Conservation (phyloP, 2,329 filamentous ascomycete genomes). For the Colletotrichum godetiae region DNA sequence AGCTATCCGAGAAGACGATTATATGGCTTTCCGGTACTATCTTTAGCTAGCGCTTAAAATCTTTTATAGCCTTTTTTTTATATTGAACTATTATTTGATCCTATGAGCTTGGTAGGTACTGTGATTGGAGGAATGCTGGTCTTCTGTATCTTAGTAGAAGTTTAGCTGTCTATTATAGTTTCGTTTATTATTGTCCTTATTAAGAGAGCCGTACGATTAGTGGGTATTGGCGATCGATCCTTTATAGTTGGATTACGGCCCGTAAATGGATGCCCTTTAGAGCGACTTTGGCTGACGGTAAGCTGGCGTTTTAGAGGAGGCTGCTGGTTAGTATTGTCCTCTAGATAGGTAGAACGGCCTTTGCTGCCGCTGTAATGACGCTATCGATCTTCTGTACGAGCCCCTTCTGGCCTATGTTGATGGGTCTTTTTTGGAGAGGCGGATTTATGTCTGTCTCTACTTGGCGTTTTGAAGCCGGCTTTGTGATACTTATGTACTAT, state of each 20-base stretch:
- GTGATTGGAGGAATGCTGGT: not conserved
- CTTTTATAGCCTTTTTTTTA: not conserved
- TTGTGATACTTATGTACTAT: not conserved
- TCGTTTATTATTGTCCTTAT: not conserved
- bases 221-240: not conserved
- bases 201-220: not conserved
- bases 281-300: not conserved
- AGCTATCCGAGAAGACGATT: constrained; percentile 6
- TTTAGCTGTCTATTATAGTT: not conserved
- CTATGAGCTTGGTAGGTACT: not conserved
- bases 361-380: not conserved
- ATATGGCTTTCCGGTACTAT: not conserved
- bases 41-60: not conserved
- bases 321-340: not conserved
- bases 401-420: not conserved
- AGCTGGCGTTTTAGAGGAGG: constrained; percentile 1
- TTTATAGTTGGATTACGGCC: not conserved
- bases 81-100: not conserved
- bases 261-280: not conserved
- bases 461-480: not conserved
- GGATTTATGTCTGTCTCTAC: not conserved
- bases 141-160: not conserved
- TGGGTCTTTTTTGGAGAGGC: not conserved
- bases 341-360: constrained; percentile 1
- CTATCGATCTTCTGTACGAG: not conserved